A percentile compares a stretch with the other conserved stretches of the same genome.
phyloP scores from a whole-genome alignment of 1,284 basidiomycete species.

The Rhodotorula glutinis region DNA sequence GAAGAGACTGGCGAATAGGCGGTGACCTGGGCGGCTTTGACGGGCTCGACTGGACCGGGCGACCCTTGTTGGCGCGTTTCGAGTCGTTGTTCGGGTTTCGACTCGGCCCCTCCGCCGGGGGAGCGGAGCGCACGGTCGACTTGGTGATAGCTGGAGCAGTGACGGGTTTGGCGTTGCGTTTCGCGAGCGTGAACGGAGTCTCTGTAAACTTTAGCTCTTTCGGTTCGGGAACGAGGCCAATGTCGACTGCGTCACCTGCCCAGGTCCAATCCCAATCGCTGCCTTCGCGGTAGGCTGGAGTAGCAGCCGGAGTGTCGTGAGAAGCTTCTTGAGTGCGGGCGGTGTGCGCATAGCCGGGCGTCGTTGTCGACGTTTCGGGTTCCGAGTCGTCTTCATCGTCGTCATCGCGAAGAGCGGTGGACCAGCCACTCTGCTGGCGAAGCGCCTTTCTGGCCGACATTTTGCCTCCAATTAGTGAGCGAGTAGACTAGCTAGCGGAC shows the following conservation, averaged over 20 bases:
- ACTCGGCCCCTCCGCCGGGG: no score
- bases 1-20: no score
- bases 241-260: constrained; percentile 19
- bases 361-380: neutral
- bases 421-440: neutral
- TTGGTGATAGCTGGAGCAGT: neutral
- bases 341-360: neutral
- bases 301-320: neutral
- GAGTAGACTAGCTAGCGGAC: no score
- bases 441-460: no score
- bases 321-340: neutral
- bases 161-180: neutral
- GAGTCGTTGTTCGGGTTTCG: no score
- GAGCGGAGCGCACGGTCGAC: neutral
- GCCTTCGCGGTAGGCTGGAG: neutral
- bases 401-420: constrained; percentile 14
- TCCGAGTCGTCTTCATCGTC: constrained; percentile 2
- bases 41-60: no score
- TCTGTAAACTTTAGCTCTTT: constrained; percentile 22
- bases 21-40: no score
- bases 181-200: constrained; percentile 35
- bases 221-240: constrained; percentile 23
- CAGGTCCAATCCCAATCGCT: neutral
- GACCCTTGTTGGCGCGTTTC: no score
- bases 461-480: no score